These are phyloP conservation scores for Polyporus arcularius DNA, from an alignment of 768 basidiomycete genomes.

Conservation along the genomic window DNA sequence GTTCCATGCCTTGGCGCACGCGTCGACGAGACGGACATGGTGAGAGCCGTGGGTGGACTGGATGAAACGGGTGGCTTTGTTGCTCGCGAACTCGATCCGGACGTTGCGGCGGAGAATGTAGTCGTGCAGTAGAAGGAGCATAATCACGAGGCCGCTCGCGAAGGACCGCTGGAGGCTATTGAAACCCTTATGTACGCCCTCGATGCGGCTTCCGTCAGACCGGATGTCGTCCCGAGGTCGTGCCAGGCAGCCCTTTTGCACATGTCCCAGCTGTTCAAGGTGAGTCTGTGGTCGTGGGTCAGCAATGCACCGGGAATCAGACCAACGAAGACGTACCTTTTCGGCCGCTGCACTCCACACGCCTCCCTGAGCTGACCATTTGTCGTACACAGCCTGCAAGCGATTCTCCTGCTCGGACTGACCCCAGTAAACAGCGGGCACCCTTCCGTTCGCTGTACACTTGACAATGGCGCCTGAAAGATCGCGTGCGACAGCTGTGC, in stretches of 20 bases:
- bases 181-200: constrained; percentile 33
- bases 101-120: constrained; percentile 27
- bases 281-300: too few relatives aligned
- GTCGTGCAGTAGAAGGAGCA: constrained; percentile 23
- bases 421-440: constrained; percentile 22
- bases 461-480: not conserved
- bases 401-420: constrained; percentile 20
- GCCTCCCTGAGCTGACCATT: not conserved
- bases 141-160: constrained; percentile 26
- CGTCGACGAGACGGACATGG: constrained; percentile 25
- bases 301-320: too few relatives aligned
- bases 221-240: constrained; percentile 23
- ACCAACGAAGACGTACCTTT: too few relatives aligned
- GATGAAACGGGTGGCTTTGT: too few relatives aligned
- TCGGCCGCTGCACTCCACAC: constrained; percentile 15
- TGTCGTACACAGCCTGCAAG: constrained; percentile 14
- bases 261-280: constrained; percentile 29
- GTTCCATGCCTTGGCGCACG: constrained; percentile 22
- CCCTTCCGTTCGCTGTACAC: not conserved
- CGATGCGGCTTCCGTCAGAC: constrained; percentile 31
- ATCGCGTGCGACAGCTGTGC: not conserved
- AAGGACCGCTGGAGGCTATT: constrained; percentile 23
- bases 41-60: constrained; percentile 28
- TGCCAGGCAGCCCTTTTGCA: constrained; percentile 30
- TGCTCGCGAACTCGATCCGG: constrained; percentile 11